phyloP scores from a whole-genome alignment of 2,329 filamentous ascomycete species.

The Aureobasidium sp. region DNA sequence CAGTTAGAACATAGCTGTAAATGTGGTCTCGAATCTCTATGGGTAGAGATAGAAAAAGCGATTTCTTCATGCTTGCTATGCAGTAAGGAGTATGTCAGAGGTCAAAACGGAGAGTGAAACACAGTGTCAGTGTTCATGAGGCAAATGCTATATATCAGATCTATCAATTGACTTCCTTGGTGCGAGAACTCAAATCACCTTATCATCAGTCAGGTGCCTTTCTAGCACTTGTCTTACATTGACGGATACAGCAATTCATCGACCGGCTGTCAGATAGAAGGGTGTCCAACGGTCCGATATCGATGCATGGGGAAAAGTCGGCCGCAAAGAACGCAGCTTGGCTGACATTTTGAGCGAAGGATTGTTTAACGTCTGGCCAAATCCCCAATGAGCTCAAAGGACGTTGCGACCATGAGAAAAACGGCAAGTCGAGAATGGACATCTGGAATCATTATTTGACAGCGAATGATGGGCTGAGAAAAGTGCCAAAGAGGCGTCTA shows the following conservation, averaged over 20 bases:
- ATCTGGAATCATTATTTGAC: background rate
- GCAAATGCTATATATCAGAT: background rate
- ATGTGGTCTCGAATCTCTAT: background rate
- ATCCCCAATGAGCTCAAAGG: background rate
- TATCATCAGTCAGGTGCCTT: background rate
- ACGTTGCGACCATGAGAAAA: background rate
- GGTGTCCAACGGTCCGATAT: constrained; percentile 7
- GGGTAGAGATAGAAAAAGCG: background rate
- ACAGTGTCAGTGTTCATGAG: background rate
- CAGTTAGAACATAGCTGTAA: background rate
- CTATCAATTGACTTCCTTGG: background rate
- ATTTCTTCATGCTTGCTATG: background rate
- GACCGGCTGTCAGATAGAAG: background rate
- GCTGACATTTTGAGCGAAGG: background rate
- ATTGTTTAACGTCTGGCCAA: background rate
- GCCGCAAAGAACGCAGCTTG: background rate
- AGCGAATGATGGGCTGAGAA: background rate
- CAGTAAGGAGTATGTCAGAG: background rate
- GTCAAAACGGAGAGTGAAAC: background rate
- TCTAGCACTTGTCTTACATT: constrained; percentile 4
- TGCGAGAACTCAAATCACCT: constrained; percentile 2
- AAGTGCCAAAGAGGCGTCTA: background rate
- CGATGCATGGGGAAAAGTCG: background rate
- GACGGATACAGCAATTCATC: constrained; percentile 6
- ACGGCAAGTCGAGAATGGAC: constrained; percentile 4